Conservation (phyloP, 1,284 basidiomycete genomes). For the Apiotrichum mycotoxinovorans region DNA sequence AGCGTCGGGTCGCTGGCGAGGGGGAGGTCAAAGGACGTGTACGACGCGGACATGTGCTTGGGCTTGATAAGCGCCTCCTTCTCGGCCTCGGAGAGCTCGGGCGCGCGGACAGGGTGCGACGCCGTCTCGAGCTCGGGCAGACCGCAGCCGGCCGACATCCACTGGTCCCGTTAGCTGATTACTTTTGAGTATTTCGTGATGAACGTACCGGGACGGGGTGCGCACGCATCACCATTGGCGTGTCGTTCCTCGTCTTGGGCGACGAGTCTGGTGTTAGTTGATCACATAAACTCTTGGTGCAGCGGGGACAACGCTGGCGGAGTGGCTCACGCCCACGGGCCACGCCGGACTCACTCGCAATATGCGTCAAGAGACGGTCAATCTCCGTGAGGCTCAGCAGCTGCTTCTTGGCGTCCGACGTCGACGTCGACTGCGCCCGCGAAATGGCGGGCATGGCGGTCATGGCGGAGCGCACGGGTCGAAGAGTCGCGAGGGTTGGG, state of each 20-base stretch:
- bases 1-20: constrained; percentile 40
- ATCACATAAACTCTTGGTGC: too few species aligned
- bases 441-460: not conserved
- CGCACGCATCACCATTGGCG: constrained; percentile 44
- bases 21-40: constrained; percentile 46
- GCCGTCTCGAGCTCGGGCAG: constrained; percentile 29
- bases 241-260: constrained; percentile 25
- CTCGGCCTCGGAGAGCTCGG: constrained; percentile 17
- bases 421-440: not conserved
- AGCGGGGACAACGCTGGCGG: too few species aligned
- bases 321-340: too few species aligned
- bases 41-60: constrained; percentile 47
- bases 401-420: constrained; percentile 29
- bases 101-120: constrained; percentile 4
- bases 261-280: constrained; percentile 27
- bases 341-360: constrained; percentile 47
- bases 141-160: constrained; percentile 31
- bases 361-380: constrained; percentile 42
- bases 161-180: too few species aligned
- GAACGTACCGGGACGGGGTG: constrained; percentile 27
- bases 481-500: not conserved
- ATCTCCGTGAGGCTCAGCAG: constrained; percentile 42
- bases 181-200: too few species aligned
- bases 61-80: constrained; percentile 29
- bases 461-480: too few species aligned